Base-by-base conservation (phyloP, 352 stramenopile species). In the Thalassiosira mediterranea region DNA sequence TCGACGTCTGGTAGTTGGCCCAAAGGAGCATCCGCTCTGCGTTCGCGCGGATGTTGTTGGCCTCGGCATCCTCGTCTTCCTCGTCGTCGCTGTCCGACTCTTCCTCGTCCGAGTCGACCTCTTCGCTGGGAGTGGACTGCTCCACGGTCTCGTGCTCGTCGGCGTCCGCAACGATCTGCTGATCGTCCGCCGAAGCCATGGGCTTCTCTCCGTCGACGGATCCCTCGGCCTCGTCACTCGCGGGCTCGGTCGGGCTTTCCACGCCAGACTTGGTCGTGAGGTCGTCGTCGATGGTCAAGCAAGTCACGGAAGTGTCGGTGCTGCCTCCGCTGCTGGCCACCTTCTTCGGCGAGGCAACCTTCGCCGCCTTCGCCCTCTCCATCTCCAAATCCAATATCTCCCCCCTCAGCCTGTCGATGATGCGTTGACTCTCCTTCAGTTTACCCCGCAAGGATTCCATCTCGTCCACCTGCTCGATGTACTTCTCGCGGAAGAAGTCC, bases 401-500 rank as follows among this genome's bases (percentile, higher is more conserved):
- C 19, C 52, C 60, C 13, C 72, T 53, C 15, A 81, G 32, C 28
- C 44, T 66, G 32, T 81, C 72, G 21, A 81, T 65, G 29, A 75
- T 34, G 10, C 72, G 54, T 28, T 71, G 72, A 31, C 28, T 59
- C 19, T 81, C 72, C 54, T 66, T 74, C 63, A 81, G 42, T 28
- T 81, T 13, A 0, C 4, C 25, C n/a, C 61, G 58, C 10, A 81
- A n/a, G 1, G 25, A 3, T 29, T 81, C 72, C 62, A 81, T 75
- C n/a, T 60, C 48, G 21, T 58, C 32, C 5, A 74, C 69, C 57
- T 81, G 72, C 28, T 46, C 57, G 11, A 53, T 44, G 38, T 81
- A 81, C 37, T 74, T 73, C 26, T 81, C 72, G 3, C 60, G 49
- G 57, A 81, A 81, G 58, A 81, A 81, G 47, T 81, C 63, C 25